Percentiles rank a stretch among this genome's conserved stretches.
phyloP scores from a whole-genome alignment of 1,139 yeast genomes.

The Neolecta irregularis region DNA sequence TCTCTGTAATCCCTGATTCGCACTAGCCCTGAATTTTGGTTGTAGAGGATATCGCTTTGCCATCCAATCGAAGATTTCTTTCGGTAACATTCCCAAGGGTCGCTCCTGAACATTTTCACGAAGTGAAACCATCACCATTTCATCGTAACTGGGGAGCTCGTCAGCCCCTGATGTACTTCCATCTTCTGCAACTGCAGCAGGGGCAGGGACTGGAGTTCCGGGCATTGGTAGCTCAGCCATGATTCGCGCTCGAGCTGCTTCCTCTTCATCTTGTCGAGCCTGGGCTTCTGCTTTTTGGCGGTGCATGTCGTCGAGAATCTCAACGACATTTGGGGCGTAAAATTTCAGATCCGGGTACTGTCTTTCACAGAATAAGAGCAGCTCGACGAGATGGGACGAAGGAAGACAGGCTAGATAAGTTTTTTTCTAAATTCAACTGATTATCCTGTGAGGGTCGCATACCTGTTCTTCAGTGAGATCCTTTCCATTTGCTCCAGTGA shows the following conservation, averaged over 20 bases:
- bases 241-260: constrained; percentile 1
- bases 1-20: constrained; percentile 2
- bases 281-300: constrained; percentile 10
- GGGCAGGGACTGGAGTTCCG: constrained; percentile 1
- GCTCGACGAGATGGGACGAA: constrained; percentile 29
- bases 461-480: constrained; percentile 24
- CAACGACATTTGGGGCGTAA: constrained; percentile 16
- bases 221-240: constrained; percentile 2
- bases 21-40: constrained; percentile 3
- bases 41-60: constrained; percentile 1
- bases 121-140: constrained; percentile 2
- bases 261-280: not conserved
- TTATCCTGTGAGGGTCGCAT: constrained; percentile 4
- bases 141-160: constrained; percentile 4
- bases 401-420: constrained; percentile 28
- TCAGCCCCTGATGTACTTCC: not conserved
- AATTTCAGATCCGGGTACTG: constrained; percentile 15
- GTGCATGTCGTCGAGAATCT: constrained; percentile 9
- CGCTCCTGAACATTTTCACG: not conserved
- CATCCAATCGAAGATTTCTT: constrained; percentile 7
- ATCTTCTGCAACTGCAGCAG: constrained; percentile 3
- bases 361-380: constrained; percentile 20
- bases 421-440: constrained; percentile 19
- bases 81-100: constrained; percentile 2
- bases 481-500: constrained; percentile 28